Base-by-base conservation (phyloP, 345 rosid species). In the Pseudoturritis turrita region DNA sequence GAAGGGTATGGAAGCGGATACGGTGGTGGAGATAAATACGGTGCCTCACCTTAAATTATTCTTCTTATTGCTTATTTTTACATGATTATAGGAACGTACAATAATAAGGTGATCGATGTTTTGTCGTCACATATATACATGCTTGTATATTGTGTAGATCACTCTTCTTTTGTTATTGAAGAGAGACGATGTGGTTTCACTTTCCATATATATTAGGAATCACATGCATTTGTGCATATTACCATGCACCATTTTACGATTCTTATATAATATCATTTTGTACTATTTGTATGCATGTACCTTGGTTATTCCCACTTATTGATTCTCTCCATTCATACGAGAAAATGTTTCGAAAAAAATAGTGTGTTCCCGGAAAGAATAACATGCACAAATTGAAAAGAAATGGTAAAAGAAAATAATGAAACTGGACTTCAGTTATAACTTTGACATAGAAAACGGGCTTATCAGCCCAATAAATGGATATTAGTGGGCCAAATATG, bases 1-100 rank as follows among this genome's bases (percentile, higher is more conserved):
- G 79, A 76, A 64, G 79, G 76, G 5, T 63, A 76, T 63, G 79
- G 79, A 14, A 67, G 74, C 6, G 79, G 79, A 35, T 70, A 76
- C 54, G 80, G 71, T 7, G 58, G 70, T 23, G 70, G 75, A 13
- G 79, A 75, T 52, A 56, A 49, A 11, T 13, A 69, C 51, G 62
- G 63, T n/a, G 60, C 70, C 36, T 69, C 76, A 25, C 79, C 71
- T 0, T 76, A 70, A 22, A 63, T 41, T 6, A 41, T 31, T 58
- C 10, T 52, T 73, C 45, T 10, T 10, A 11, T 39, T 35, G 46
- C 17, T 10, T 62, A 60, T 65, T 60, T 44, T 40, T 62, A 33
- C 65, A 54, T 62, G 51, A 45, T 21, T 49, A 33, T 33, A 58
- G 7, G 46, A 31, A 37, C n/a, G n/a, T 74, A 35, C 19, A 19